Evolutionary conservation across 495 filamentous ascomycete genomes (phyloP).

Genomic region (Aspergillus homomorphus): DNA sequence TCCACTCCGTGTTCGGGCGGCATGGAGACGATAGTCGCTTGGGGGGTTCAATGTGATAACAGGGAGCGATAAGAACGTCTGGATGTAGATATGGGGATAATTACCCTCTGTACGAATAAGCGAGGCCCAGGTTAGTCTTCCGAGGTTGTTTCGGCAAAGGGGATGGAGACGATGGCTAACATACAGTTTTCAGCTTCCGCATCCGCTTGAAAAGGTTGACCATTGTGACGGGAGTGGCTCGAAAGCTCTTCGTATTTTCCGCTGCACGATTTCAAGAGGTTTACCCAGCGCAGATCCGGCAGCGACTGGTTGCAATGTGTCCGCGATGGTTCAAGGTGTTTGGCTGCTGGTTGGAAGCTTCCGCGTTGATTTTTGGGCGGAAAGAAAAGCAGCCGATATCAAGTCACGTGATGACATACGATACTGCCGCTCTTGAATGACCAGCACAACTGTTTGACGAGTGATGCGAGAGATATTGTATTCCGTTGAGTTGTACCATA

Average conservation of each 20-base stretch:
- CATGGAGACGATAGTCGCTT: not conserved
- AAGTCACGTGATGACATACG: constrained; percentile 14
- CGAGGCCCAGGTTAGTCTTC: constrained; percentile 10
- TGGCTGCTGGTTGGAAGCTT: constrained; percentile 7
- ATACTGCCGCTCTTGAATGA: not conserved
- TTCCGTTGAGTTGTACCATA: not conserved
- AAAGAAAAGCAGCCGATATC: constrained; percentile 21
- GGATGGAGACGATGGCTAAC: constrained; percentile 28
- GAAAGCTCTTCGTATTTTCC: constrained; percentile 7
- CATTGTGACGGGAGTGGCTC: constrained; percentile 50
- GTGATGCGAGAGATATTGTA: not conserved
- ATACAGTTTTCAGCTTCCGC: constrained; percentile 72
- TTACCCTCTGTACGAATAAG: constrained; percentile 32
- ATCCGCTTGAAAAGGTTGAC: constrained; percentile 75
- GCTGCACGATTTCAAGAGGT: not conserved
- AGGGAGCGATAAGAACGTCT: no score
- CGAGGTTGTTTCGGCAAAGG: constrained; percentile 3
- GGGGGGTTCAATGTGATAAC: constrained; percentile 1
- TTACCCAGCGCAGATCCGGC: not conserved
- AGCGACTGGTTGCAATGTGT: not conserved
- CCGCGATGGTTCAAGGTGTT: constrained; percentile 1
- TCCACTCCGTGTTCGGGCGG: constrained; percentile 13
- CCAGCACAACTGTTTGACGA: not conserved
- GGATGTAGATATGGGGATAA: constrained; percentile 12
- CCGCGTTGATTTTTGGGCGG: constrained; percentile 17